Base-by-base conservation (phyloP, 331 rosid genomes). In the Rhamnella rubrinervis region DNA sequence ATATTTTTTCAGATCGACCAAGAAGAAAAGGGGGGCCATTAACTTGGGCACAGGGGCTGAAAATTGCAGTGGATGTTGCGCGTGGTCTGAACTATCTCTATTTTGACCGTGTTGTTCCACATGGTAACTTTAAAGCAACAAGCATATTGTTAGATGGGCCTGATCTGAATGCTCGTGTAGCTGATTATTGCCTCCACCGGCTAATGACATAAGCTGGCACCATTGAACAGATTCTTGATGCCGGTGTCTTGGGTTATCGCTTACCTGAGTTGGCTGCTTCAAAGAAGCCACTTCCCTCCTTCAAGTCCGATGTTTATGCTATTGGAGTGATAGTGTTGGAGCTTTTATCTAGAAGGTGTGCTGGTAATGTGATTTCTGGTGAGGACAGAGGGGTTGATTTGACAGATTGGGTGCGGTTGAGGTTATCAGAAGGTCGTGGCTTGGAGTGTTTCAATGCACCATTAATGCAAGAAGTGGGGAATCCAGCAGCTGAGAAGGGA, bases 41-140 rank as follows among this genome's bases (percentile, higher is more conserved):
- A 78, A 78, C 87, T 39, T 95, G 99, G 99, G 80, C 73, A 1
- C 99, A 91, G 68, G 85, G 97, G 83, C 97, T 95, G 79, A 95
- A 89, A 81, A 85, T 95, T 68, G 95, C 96, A 4, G 99, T 95
- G 49, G 99, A 95, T 66, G 89, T 95, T 53, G 96, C 97, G 67
- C 97, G 99, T 28, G 99, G 99, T 73, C 90, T 95, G 81, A 95
- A 95, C 96, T 95, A 95, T 86, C 99, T 95, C 86, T 96, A 95
- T 80, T 95, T 95, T 18, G 99, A 95, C 70, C 96, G 99, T 26
- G 99, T 96, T n/a, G 81, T 95, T 72, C 99, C 99, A 0, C 99
- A 8, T 0, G 99, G 99, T 28, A 91, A 95, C 85, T 87, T 95
- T 8, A 95, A 95, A 71, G 96, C 97, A 59, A 84, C 99, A 65